Conservation (phyloP, 108 stramenopile genomes). For the Discostella stelligeroides region DNA sequence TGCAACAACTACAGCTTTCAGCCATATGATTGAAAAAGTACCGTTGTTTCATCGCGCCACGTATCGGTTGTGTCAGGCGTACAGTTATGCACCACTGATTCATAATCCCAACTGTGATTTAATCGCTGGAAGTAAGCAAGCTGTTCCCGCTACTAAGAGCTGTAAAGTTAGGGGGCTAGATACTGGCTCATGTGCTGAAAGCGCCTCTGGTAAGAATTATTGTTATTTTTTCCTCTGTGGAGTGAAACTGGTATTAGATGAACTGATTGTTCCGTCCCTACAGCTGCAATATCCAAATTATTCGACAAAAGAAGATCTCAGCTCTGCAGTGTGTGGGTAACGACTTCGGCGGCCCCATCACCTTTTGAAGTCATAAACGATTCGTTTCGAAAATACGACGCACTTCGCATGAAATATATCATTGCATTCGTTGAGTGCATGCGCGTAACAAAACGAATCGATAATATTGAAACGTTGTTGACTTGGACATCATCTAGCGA, state of each 20-base stretch:
- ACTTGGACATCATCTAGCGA: conserved; percentile 44
- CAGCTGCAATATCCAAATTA: conserved; percentile 16
- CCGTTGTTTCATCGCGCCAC: conserved; percentile 84
- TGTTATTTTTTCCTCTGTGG: conserved; percentile 15
- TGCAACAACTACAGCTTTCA: conserved; percentile 45
- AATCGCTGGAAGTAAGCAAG: conserved; percentile 45
- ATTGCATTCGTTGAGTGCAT: conserved; percentile 69
- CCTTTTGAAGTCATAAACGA: conserved; percentile 81
- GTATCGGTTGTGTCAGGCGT: conserved; percentile 79
- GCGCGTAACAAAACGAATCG: conserved; percentile 42
- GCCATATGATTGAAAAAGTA: conserved; percentile 63
- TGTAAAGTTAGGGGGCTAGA: conserved; percentile 55
- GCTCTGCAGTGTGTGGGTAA: conserved; percentile 86
- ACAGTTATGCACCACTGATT: conserved; percentile 80
- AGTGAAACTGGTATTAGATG: too few relatives aligned
- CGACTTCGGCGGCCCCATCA: conserved; percentile 62
- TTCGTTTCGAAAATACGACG: conserved; percentile 79
- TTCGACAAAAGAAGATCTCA: conserved; percentile 47
- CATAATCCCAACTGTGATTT: conserved; percentile 50
- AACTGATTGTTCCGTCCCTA: background rate
- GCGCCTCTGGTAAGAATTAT: conserved; percentile 59
- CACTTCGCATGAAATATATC: conserved; percentile 80
- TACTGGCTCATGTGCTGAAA: conserved; percentile 50
- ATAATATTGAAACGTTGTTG: conserved; percentile 66
- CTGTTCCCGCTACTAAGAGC: conserved; percentile 55